Evolutionary conservation across 2,329 filamentous ascomycete species (phyloP), one percentile per base, ranked within the genome.

Genomic region (Fusarium camptoceras): DNA sequence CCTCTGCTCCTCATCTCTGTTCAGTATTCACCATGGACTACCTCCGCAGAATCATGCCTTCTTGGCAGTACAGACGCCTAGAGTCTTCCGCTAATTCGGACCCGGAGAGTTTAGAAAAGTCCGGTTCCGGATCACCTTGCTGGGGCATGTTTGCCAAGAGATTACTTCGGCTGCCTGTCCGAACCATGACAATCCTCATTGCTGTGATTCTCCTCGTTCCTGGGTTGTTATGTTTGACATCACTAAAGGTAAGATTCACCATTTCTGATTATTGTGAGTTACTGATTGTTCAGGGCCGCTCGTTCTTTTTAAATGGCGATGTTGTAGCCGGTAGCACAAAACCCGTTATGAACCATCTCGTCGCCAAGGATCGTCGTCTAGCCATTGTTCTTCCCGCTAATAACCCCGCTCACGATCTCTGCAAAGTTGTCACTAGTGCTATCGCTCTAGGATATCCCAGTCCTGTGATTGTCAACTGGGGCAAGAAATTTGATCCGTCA

Each of bases 401-500:
- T 18, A 62, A 67, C 7, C 74, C 74, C 0, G 64, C 65, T 20
- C 63, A 75, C 1, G 59, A 75, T 12, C 66, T 78, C 0, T 78
- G 76, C 62, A 78, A 78, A 30, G 68, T 73, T 9, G 59, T 76
- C 18, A 63, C 68, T 12, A 76, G 73, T 25, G 69, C 66, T 4
- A 37, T 76, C 16, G 76, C 71, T 0, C 44, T 74, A 2, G 76
- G 74, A 0, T 77, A 75, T 37, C 76, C 76, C 0, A 70, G 68
- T 3, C 76, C 76, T 0, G 57, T 76, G 2, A 72, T 78, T 14
- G 64, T 77, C 16, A 78, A 78, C 47, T 78, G 75, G 76, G 57
- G 60, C 4, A 69, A 70, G 27, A 59, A 64, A 5, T 74, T 56
- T 3, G 34, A 65, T 2, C 46, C 69, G 3, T 47, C 59, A 0